phyloP scores from a whole-genome alignment of 805 yeast genomes.

The Starmera quercuum region DNA sequence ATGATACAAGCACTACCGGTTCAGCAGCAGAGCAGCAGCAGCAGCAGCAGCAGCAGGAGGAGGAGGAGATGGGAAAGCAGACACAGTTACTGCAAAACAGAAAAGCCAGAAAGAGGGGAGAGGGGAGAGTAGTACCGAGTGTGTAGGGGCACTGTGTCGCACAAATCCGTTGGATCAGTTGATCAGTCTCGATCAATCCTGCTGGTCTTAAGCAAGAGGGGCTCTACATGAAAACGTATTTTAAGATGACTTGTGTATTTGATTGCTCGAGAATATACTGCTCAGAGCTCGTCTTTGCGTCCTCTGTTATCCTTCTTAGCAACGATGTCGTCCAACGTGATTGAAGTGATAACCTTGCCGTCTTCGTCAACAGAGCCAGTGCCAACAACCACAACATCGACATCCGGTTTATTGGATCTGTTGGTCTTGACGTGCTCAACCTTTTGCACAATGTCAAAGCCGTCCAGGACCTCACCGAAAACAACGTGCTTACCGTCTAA shows the following conservation, averaged over 20 bases:
- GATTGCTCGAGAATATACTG: too few species aligned
- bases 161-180: too few species aligned
- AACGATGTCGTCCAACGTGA: slow-evolving; percentile 11
- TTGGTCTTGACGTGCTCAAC: slow-evolving; percentile 69
- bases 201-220: too few species aligned
- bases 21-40: too few species aligned
- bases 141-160: too few species aligned
- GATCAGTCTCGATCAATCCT: too few species aligned
- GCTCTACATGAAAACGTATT: neutral
- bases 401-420: slow-evolving; percentile 64
- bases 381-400: slow-evolving; percentile 54
- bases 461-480: slow-evolving; percentile 88
- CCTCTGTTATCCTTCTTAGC: slow-evolving; percentile 10
- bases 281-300: slow-evolving; percentile 30
- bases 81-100: too few species aligned
- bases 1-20: too few species aligned
- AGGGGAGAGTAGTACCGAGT: too few species aligned
- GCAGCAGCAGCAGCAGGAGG: too few species aligned
- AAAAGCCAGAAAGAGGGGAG: too few species aligned
- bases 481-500: slow-evolving; percentile 93
- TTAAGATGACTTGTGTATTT: neutral
- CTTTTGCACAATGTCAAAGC: slow-evolving; percentile 71
- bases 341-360: slow-evolving; percentile 16
- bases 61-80: too few species aligned
- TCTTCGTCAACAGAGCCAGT: slow-evolving; percentile 58